Evolutionary conservation across 768 basidiomycete genomes (phyloP).

Genomic region (Trametes elegans): DNA sequence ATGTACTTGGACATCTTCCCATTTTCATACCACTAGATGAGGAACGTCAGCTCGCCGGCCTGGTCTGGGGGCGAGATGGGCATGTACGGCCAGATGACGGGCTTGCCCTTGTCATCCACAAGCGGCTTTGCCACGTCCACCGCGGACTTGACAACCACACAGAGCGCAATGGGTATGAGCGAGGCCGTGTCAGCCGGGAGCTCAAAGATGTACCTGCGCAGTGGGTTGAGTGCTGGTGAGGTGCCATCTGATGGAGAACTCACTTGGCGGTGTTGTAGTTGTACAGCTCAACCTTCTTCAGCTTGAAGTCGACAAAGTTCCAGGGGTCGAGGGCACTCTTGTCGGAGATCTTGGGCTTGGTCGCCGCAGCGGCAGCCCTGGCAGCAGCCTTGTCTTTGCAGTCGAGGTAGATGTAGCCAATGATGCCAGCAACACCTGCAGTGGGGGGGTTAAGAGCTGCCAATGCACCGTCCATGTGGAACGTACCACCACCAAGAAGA

Average conservation of each 20-base stretch:
- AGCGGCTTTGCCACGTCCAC: conserved; percentile 51
- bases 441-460: conserved; percentile 32
- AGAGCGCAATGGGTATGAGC: conserved; percentile 75
- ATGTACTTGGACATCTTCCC: conserved; percentile 88
- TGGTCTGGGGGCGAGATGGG: conserved; percentile 78
- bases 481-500: conserved; percentile 47
- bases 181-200: conserved; percentile 77
- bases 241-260: conserved; percentile 20
- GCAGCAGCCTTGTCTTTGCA: conserved; percentile 21
- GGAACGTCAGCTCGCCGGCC: conserved; percentile 72
- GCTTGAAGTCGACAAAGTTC: conserved; percentile 75
- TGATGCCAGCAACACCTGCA: conserved; percentile 35
- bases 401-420: conserved; percentile 49
- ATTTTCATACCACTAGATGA: conserved; percentile 83
- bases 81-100: conserved; percentile 90
- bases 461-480: background rate
- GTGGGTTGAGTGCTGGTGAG: background rate
- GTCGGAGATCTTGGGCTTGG: conserved; percentile 36
- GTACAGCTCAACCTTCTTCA: conserved; percentile 80
- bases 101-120: conserved; percentile 78
- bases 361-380: too few species aligned
- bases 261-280: conserved; percentile 92
- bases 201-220: conserved; percentile 69
- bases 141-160: conserved; percentile 74
- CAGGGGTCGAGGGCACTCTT: conserved; percentile 74